Conservation (phyloP, 2,329 filamentous ascomycete genomes). For the Alternaria atra region DNA sequence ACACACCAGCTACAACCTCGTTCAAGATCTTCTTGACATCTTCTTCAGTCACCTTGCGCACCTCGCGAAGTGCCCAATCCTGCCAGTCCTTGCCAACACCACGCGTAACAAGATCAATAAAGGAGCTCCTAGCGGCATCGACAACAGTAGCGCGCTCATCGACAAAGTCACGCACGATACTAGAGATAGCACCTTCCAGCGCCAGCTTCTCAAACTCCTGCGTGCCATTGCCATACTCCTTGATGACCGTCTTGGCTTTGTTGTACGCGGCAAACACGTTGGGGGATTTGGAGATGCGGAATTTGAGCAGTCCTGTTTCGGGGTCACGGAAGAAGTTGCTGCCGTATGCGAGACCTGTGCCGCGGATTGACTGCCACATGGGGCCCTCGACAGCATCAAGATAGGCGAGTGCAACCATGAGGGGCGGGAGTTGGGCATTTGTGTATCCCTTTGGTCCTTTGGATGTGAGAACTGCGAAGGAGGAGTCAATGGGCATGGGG, state of each 20-base stretch:
- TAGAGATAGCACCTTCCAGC: slow-evolving; percentile 88
- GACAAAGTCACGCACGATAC: slow-evolving; percentile 85
- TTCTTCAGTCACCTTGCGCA: slow-evolving; percentile 77
- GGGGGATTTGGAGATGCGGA: slow-evolving; percentile 88
- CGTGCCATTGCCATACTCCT: slow-evolving; percentile 75
- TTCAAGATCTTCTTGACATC: slow-evolving; percentile 79
- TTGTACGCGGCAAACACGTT: slow-evolving; percentile 87
- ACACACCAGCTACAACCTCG: slow-evolving; percentile 80
- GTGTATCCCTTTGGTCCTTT: slow-evolving; percentile 77
- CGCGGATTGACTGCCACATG: slow-evolving; percentile 91
- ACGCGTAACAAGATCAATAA: slow-evolving; percentile 80
- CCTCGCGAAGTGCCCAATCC: slow-evolving; percentile 76
- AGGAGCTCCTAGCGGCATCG: slow-evolving; percentile 82
- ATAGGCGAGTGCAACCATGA: slow-evolving; percentile 89
- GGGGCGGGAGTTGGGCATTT: slow-evolving; percentile 80
- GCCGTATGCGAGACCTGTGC: slow-evolving; percentile 92
- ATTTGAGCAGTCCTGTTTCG: slow-evolving; percentile 81
- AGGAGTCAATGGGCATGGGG: slow-evolving; percentile 93
- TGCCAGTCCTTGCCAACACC: slow-evolving; percentile 80
- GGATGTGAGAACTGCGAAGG: slow-evolving; percentile 80
- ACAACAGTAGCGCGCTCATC: slow-evolving; percentile 89
- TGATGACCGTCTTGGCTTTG: slow-evolving; percentile 77
- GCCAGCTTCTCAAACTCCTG: slow-evolving; percentile 79
- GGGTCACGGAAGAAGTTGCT: slow-evolving; percentile 79
- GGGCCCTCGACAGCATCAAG: slow-evolving; percentile 94